Evolutionary conservation across 2,329 filamentous ascomycete genomes (phyloP).

Genomic region (Diplodia seriata): DNA sequence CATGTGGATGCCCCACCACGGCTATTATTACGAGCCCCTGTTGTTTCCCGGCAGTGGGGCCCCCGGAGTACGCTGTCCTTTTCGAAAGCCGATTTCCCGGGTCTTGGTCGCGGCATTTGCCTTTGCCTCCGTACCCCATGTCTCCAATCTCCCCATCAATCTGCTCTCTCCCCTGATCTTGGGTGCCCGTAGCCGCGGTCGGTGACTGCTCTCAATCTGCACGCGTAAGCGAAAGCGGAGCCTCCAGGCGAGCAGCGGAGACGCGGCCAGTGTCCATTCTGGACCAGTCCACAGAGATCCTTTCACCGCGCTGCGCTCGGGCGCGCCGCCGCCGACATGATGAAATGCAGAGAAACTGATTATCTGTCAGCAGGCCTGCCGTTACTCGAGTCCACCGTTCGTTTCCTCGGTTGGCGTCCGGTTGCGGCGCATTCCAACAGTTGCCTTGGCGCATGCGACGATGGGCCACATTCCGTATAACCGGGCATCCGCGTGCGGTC

Average conservation of each 20-base stretch:
- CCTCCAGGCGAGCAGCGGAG: constrained; percentile 15
- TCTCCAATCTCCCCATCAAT: background rate
- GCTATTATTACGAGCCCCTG: constrained; percentile 2
- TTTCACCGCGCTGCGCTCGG: background rate
- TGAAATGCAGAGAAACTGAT: background rate
- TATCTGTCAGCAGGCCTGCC: constrained; percentile 12
- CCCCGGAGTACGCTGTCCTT: background rate
- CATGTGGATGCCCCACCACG: constrained; percentile 7
- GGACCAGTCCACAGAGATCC: background rate
- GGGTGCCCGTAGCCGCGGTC: constrained; percentile 5
- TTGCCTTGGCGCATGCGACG: constrained; percentile 17
- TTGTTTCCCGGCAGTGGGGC: background rate
- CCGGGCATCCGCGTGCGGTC: constrained; percentile 10
- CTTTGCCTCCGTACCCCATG: background rate
- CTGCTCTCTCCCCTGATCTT: background rate
- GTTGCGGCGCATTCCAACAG: background rate
- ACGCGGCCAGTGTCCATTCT: background rate
- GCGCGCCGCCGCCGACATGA: background rate
- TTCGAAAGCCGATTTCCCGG: constrained; percentile 15
- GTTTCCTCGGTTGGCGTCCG: background rate
- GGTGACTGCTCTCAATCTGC: background rate
- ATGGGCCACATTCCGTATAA: background rate
- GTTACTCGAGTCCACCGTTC: background rate
- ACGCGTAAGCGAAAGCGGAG: constrained; percentile 14
- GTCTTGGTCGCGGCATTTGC: constrained; percentile 20